Base-by-base conservation (phyloP, 169 alveolate species). In the Plasmodium falciparum region DNA sequence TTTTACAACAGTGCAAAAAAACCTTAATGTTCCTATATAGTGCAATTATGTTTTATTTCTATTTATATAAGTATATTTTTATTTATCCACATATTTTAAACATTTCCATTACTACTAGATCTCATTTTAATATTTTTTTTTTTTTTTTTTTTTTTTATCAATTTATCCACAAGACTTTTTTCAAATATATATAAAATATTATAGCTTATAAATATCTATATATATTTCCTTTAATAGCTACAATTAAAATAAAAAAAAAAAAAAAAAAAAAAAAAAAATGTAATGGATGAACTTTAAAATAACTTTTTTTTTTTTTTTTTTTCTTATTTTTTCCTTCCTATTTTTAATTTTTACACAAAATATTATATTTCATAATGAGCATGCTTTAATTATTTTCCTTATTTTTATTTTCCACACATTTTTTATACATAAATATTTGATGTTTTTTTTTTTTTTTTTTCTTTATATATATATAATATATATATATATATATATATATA, bases 1-100 rank as follows among this genome's bases (percentile, higher is more conserved):
- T 80, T 80, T 80, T 80, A 80, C 90, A 80, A 80, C 90, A 67
- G 43, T 80, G 90, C 80, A 67, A 80, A 65, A 33, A 33, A 74
- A 33, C 58, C 73, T 80, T 80, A 61, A 11, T 47, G 72, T 67
- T 39, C 22, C 83, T 54, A 66, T 66, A 33, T 59, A 58, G 83
- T 80, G 90, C 72, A 56, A 67, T 80, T 62, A 47, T 61, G 39
- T 78, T 58, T 50, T 78, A 78, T 80, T 80, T 80, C 74, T 80
- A 56, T 50, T 80, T 80, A 39, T 58, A 76, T 43, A 65, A 65
- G 66, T 76, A 76, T 63, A 47, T 76, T 65, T 76, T 12, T 59
- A 20, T 74, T 59, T 74, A 15, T 61, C 70, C 26, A 61, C 26
- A 15, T 15, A 65, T 20, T 75, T 80, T 47, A 69, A 22, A 22